Conservation (phyloP, 176 grass and related monocot genomes). For the Aegilops longissima region DNA sequence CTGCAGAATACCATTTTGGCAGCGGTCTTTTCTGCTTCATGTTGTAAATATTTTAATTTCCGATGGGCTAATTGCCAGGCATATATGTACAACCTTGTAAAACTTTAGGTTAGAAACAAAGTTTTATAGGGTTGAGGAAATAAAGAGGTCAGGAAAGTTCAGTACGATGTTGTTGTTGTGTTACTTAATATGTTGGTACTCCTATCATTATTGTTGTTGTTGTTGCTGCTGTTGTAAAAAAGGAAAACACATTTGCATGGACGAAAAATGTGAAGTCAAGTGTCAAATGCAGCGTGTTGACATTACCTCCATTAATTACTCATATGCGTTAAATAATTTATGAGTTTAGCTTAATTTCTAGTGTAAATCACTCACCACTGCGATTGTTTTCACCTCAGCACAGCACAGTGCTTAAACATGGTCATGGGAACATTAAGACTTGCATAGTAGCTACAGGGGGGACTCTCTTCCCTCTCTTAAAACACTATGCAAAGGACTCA, state of each 20-base stretch:
- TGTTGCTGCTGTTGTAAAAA: not conserved
- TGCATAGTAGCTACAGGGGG: constrained; percentile 19
- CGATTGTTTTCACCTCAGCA: not conserved
- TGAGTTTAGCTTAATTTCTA: constrained; percentile 9
- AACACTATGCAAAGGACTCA: constrained; percentile 35
- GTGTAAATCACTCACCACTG: not conserved
- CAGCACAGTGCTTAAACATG: constrained; percentile 27
- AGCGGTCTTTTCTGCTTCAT: constrained; percentile 25
- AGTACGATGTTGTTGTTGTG: not conserved
- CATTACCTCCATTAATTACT: not conserved
- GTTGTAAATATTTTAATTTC: constrained; percentile 34
- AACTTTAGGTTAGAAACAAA: not conserved
- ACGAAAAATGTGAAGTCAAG: not conserved
- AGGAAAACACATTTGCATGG: constrained; percentile 11
- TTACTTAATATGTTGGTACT: not conserved
- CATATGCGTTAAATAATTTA: not conserved
- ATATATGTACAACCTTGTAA: constrained; percentile 22
- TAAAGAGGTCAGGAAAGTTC: constrained; percentile 1
- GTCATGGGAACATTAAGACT: constrained; percentile 15
- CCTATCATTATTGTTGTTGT: too few relatives aligned
- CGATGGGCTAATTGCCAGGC: not conserved
- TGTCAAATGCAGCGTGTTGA: not conserved
- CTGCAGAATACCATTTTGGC: not conserved
- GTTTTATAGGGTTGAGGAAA: not conserved
- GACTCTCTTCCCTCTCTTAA: constrained; percentile 6